Evolutionary conservation across 1,139 yeast genomes (phyloP).

Genomic region (Yamadazyma sp.): DNA sequence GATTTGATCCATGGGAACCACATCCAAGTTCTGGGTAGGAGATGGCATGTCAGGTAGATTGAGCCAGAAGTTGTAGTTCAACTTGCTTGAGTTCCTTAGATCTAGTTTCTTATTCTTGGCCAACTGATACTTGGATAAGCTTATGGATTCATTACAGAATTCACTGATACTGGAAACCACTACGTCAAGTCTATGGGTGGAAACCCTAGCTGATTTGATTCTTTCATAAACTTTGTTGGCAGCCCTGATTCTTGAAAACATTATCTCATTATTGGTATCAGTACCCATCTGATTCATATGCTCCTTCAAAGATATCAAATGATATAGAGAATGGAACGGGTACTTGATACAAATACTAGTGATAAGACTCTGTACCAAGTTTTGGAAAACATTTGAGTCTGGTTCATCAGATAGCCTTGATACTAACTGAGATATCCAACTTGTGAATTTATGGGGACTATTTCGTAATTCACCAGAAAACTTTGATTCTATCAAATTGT

Average conservation of each 20-base stretch:
- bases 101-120: constrained; percentile 33
- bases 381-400: constrained; percentile 52
- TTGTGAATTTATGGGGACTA: constrained; percentile 50
- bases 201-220: not conserved
- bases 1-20: constrained; percentile 37
- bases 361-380: constrained; percentile 49
- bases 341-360: constrained; percentile 54
- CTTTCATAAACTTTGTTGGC: constrained; percentile 5
- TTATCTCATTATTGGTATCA: constrained; percentile 28
- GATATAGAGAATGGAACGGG: constrained; percentile 78
- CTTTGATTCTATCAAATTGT: constrained; percentile 29
- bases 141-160: constrained; percentile 52
- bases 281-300: constrained; percentile 36
- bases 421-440: constrained; percentile 83
- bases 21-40: constrained; percentile 56
- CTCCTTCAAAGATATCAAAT: constrained; percentile 56
- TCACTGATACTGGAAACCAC: constrained; percentile 28
- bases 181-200: not conserved
- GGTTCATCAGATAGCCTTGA: constrained; percentile 61
- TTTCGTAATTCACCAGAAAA: constrained; percentile 47
- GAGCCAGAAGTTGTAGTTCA: constrained; percentile 59
- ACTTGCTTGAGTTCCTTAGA: constrained; percentile 32
- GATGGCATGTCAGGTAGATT: constrained; percentile 60
- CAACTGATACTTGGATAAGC: constrained; percentile 50
- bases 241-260: constrained; percentile 49